Evolutionary conservation across 805 yeast species (phyloP).

Genomic region (Limtongozyma cylindracea): DNA sequence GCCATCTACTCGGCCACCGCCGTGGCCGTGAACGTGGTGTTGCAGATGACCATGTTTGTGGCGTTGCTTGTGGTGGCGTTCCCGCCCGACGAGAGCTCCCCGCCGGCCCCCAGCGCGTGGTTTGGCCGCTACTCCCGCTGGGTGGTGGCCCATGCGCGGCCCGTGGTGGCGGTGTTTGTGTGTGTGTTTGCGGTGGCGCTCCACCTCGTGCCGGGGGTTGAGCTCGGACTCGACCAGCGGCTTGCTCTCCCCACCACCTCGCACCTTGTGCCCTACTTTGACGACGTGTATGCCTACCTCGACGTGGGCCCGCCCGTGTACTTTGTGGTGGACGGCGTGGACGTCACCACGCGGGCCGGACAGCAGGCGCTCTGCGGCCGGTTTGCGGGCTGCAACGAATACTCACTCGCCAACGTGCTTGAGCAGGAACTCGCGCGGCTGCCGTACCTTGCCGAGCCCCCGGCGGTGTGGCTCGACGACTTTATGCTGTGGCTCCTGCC

Average conservation of each 20-base stretch:
- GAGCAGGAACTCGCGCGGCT: constrained; percentile 67
- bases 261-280: constrained; percentile 57
- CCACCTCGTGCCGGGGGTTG: constrained; percentile 37
- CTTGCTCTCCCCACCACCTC: constrained; percentile 71
- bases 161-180: constrained; percentile 25
- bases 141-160: constrained; percentile 1
- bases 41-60: constrained; percentile 67
- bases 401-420: constrained; percentile 53
- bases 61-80: constrained; percentile 43
- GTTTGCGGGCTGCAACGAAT: constrained; percentile 61
- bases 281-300: constrained; percentile 45
- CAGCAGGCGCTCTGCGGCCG: constrained; percentile 74
- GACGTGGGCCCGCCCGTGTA: constrained; percentile 85
- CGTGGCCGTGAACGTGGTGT: constrained; percentile 41
- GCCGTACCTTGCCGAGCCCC: constrained; percentile 57
- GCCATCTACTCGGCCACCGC: constrained; percentile 84
- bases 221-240: constrained; percentile 74
- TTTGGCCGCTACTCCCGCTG: no score
- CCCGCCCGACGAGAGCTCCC: background rate
- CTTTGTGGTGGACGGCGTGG: constrained; percentile 48
- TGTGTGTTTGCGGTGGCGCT: constrained; percentile 46
- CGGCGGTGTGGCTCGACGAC: constrained; percentile 87
- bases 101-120: background rate
- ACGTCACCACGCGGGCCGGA: constrained; percentile 28
- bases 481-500: constrained; percentile 76